Evolutionary conservation across 2,329 filamentous ascomycete genomes (phyloP).

Genomic region (Penicillium sp.): DNA sequence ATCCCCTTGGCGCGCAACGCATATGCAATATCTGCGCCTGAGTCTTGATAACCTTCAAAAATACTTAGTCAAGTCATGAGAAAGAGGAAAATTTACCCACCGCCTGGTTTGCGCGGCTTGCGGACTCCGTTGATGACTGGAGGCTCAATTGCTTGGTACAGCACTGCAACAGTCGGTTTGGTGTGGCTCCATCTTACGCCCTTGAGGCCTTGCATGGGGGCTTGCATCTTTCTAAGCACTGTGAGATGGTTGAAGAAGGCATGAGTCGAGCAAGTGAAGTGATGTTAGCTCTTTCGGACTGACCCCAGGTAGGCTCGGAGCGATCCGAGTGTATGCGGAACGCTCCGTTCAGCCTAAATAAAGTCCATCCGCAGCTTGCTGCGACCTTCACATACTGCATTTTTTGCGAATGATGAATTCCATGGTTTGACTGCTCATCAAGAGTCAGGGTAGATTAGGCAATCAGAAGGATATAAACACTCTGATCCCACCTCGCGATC

Average conservation of each 20-base stretch:
- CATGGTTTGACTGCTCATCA: too few species aligned
- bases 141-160: constrained; percentile 51
- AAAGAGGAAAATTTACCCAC: constrained; percentile 23
- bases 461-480: too few species aligned
- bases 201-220: not conserved
- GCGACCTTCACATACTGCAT: not conserved
- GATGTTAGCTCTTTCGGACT: not conserved
- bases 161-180: constrained; percentile 41
- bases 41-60: constrained; percentile 49
- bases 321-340: not conserved
- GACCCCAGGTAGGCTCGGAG: not conserved
- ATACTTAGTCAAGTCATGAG: not conserved
- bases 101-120: constrained; percentile 54
- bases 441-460: too few species aligned
- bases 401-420: not conserved
- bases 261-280: not conserved
- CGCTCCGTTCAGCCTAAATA: not conserved
- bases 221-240: not conserved
- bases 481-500: too few species aligned
- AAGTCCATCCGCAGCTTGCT: too few species aligned
- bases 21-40: constrained; percentile 52
- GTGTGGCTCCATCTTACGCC: not conserved
- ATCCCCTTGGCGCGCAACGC: constrained; percentile 35
- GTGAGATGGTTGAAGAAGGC: not conserved
- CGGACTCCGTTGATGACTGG: constrained; percentile 50